Percentiles rank a stretch among this genome's conserved stretches.
phyloP scores from a whole-genome alignment of 768 basidiomycete species.

The Royoungia palumana region DNA sequence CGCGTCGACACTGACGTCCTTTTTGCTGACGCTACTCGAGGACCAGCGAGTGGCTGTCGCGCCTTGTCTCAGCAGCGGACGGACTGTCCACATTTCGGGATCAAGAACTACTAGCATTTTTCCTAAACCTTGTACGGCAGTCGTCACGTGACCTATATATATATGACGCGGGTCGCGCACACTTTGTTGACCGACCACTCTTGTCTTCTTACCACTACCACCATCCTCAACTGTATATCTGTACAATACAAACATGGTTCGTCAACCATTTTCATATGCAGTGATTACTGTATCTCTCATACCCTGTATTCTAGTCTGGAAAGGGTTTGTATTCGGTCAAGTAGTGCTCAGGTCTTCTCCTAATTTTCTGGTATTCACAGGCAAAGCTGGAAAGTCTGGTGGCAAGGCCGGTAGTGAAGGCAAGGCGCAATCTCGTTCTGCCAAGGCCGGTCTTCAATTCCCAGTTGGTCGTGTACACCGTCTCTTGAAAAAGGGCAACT shows the following conservation, averaged over 20 bases:
- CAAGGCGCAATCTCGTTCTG: conserved; percentile 67
- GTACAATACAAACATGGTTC: conserved; percentile 26
- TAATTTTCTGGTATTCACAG: conserved; percentile 25
- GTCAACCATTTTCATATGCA: conserved; percentile 2
- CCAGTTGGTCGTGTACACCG: conserved; percentile 92
- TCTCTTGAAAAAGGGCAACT: conserved; percentile 85
- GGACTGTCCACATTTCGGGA: conserved; percentile 20
- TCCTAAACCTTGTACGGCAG: conserved; percentile 8
- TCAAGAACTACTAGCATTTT: conserved; percentile 10
- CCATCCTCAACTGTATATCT: conserved; percentile 16
- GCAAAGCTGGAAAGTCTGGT: conserved; percentile 49
- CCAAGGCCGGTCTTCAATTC: conserved; percentile 77
- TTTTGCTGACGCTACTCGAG: conserved; percentile 1
- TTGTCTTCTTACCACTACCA: conserved; percentile 31
- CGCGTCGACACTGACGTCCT: conserved; percentile 1
- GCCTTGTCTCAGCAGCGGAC: conserved; percentile 5
- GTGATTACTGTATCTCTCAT: conserved; percentile 6
- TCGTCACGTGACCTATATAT: conserved; percentile 33
- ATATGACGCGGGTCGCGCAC: conserved; percentile 30
- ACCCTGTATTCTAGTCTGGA: conserved; percentile 22
- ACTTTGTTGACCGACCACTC: conserved; percentile 32
- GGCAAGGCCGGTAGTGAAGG: conserved; percentile 48
- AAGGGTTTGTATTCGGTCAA: conserved; percentile 22
- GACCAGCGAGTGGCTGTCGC: conserved; percentile 13
- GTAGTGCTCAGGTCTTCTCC: neutral